phyloP scores from a whole-genome alignment of 2,329 filamentous ascomycete genomes.

The Paraphoma chrysanthemicola region DNA sequence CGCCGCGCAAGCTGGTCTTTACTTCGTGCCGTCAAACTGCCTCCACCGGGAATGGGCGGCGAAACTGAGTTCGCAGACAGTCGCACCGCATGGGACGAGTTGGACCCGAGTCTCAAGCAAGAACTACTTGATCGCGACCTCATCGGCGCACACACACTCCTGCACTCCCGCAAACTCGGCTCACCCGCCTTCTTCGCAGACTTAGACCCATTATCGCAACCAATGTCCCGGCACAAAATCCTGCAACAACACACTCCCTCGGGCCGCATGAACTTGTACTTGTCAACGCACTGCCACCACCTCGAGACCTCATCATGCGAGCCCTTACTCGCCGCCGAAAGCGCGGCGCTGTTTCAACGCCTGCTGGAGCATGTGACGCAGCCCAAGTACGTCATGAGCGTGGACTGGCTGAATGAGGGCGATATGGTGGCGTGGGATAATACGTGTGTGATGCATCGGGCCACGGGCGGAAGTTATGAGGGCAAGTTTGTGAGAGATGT shows the following conservation, averaged over 20 bases:
- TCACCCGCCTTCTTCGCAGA: slow-evolving; percentile 58
- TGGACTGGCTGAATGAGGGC: slow-evolving; percentile 57
- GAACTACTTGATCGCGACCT: slow-evolving; percentile 27
- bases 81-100: slow-evolving; percentile 41
- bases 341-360: slow-evolving; percentile 43
- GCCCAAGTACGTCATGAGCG: slow-evolving; percentile 54
- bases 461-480: slow-evolving; percentile 57
- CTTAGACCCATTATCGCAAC: slow-evolving; percentile 50
- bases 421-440: slow-evolving; percentile 69
- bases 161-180: slow-evolving; percentile 61
- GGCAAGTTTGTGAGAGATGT: slow-evolving; percentile 61
- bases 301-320: slow-evolving; percentile 48
- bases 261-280: slow-evolving; percentile 61
- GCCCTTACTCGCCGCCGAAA: slow-evolving; percentile 35
- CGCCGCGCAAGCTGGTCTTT: slow-evolving; percentile 33
- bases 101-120: slow-evolving; percentile 29
- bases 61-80: slow-evolving; percentile 37
- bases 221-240: slow-evolving; percentile 56
- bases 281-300: slow-evolving; percentile 62
- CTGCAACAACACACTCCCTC: slow-evolving; percentile 60
- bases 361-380: slow-evolving; percentile 59
- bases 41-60: slow-evolving; percentile 31
- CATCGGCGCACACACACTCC: slow-evolving; percentile 48
- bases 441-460: slow-evolving; percentile 62
- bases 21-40: slow-evolving; percentile 28